phyloP scores from a whole-genome alignment of 176 grass and related monocot genomes.

The Phyllostachys edulis region DNA sequence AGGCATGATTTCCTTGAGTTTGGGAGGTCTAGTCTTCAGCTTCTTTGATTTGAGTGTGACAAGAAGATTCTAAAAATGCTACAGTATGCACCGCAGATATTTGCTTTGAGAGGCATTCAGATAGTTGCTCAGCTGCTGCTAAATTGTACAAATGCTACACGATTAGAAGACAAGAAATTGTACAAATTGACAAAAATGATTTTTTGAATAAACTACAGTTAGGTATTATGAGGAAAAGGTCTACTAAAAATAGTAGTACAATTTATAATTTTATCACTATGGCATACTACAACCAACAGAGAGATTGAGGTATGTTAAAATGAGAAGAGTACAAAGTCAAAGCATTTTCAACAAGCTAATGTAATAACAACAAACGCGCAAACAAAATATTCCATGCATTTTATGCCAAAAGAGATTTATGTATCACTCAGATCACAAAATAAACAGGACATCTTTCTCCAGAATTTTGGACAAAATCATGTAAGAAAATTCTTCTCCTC shows the following conservation, averaged over 20 bases:
- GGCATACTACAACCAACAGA: neutral
- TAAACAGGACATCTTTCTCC: constrained; percentile 8
- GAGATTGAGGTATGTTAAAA: neutral
- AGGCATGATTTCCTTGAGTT: no score
- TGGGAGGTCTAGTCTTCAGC: no score
- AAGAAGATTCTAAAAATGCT: no score
- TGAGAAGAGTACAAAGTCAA: constrained; percentile 15
- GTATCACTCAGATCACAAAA: neutral
- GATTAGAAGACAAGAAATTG: neutral
- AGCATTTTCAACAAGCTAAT: constrained; percentile 6
- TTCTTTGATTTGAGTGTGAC: no score
- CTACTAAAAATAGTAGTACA: no score
- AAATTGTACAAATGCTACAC: no score
- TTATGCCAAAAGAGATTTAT: neutral
- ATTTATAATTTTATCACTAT: neutral
- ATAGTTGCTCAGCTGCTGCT: constrained; percentile 82
- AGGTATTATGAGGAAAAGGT: neutral
- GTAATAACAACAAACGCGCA: neutral
- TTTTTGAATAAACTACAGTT: neutral
- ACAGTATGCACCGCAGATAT: no score
- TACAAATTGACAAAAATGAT: neutral
- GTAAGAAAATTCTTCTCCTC: no score
- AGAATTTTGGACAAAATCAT: no score
- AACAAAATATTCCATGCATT: neutral
- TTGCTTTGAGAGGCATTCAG: constrained; percentile 82